Percentiles rank a stretch among this genome's conserved stretches.
phyloP scores from a whole-genome alignment of 2,329 filamentous ascomycete genomes.

The Scytalidium sp. region DNA sequence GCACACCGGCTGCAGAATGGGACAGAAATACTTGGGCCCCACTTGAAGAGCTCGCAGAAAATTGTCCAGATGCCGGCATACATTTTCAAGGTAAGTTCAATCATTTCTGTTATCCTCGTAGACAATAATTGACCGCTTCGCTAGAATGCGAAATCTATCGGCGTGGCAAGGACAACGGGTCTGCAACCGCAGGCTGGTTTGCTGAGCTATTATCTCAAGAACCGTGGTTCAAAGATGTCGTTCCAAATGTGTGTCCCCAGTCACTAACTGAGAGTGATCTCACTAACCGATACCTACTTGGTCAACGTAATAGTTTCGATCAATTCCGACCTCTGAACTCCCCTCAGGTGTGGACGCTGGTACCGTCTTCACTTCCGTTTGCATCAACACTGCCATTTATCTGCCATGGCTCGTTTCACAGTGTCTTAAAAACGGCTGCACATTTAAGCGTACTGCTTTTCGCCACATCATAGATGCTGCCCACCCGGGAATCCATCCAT shows the following conservation, averaged over 20 bases:
- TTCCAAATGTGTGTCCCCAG: constrained; percentile 55
- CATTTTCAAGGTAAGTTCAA: constrained; percentile 64
- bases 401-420: constrained; percentile 81
- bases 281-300: neutral
- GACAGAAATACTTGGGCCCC: constrained; percentile 8
- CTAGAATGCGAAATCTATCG: constrained; percentile 48
- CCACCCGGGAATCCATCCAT: constrained; percentile 52
- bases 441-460: constrained; percentile 60
- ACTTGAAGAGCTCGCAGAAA: constrained; percentile 19
- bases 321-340: constrained; percentile 56
- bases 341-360: constrained; percentile 66
- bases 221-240: constrained; percentile 69
- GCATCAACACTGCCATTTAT: constrained; percentile 88
- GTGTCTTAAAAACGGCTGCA: constrained; percentile 70
- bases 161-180: constrained; percentile 52
- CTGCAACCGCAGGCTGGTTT: constrained; percentile 46
- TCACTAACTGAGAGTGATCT: constrained; percentile 29
- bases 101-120: neutral
- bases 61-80: constrained; percentile 13
- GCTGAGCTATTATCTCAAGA: constrained; percentile 61
- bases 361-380: constrained; percentile 77
- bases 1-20: constrained; percentile 1
- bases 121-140: neutral
- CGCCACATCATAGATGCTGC: constrained; percentile 72
- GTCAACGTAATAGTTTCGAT: constrained; percentile 47